phyloP scores from a whole-genome alignment of 2,329 filamentous ascomycete genomes.

The Fusarium sambucinum region DNA sequence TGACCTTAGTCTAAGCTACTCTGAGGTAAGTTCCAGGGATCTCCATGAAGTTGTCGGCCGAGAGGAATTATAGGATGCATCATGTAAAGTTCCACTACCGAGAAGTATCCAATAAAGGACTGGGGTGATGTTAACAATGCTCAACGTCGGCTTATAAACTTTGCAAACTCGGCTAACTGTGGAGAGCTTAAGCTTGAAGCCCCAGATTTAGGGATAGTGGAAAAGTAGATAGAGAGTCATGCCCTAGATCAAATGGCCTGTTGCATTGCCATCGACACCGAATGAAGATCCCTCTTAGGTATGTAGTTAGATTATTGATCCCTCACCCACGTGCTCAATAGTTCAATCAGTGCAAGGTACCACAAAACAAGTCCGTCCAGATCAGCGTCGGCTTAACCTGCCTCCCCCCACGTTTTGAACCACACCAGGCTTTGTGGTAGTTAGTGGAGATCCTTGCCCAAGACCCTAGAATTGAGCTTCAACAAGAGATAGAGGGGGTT shows the following conservation, averaged over 20 bases:
- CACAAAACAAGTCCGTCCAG: background rate
- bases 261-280: background rate
- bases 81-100: constrained; percentile 7
- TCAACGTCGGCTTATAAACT: constrained; percentile 15
- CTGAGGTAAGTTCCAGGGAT: background rate
- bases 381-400: constrained; percentile 16
- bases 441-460: constrained; percentile 20
- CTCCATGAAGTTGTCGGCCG: constrained; percentile 37
- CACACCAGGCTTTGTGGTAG: constrained; percentile 27
- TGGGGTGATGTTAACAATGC: constrained; percentile 13
- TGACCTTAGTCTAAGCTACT: constrained; percentile 4
- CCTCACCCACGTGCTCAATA: constrained; percentile 32
- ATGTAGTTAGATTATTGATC: background rate
- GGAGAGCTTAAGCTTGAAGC: constrained; percentile 35
- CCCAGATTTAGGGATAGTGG: background rate
- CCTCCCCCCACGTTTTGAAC: constrained; percentile 33
- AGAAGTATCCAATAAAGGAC: background rate
- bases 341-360: constrained; percentile 24
- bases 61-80: constrained; percentile 33
- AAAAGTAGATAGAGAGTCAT: background rate
- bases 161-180: constrained; percentile 34
- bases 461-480: constrained; percentile 25
- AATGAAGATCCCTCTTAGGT: background rate
- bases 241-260: background rate
- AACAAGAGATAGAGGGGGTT: constrained; percentile 19